Percentiles rank a stretch among this genome's conserved stretches.
Evolutionary conservation across 345 rosid genomes (phyloP).

Genomic region (Lumnitzera littorea): DNA sequence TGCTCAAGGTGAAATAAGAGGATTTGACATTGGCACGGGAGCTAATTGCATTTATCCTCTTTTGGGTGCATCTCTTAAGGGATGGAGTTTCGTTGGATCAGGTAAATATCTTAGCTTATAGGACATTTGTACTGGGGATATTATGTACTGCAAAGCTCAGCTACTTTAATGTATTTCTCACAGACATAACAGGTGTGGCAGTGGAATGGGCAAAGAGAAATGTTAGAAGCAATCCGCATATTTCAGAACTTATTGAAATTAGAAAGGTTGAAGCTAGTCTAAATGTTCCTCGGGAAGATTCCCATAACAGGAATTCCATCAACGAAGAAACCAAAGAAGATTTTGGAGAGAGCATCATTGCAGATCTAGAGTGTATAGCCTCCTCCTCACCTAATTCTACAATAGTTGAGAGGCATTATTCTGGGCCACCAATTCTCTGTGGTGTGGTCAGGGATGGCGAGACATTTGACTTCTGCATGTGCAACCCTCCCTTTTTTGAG

Average conservation of each 20-base stretch:
- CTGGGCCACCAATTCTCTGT: conserved; percentile 46
- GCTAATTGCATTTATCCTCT: conserved; percentile 95
- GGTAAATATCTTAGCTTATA: conserved; percentile 29
- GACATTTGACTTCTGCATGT: conserved; percentile 91
- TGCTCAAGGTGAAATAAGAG: conserved; percentile 38
- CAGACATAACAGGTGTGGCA: conserved; percentile 84
- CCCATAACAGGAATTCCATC: conserved; percentile 10
- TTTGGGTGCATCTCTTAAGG: conserved; percentile 75
- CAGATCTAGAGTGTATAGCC: conserved; percentile 10
- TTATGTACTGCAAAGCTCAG: too few species aligned
- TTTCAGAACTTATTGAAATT: conserved; percentile 62
- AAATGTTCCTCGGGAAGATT: conserved; percentile 10
- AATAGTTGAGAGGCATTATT: conserved; percentile 21
- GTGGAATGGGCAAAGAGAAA: conserved; percentile 85
- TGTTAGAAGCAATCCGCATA: conserved; percentile 53
- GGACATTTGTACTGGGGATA: too few species aligned
- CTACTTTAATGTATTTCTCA: conserved; percentile 11
- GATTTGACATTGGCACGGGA: conserved; percentile 92
- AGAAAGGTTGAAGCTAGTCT: conserved; percentile 37
- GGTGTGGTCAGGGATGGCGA: conserved; percentile 65
- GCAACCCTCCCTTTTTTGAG: conserved; percentile 94
- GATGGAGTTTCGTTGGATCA: conserved; percentile 81
- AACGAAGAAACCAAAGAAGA: conserved; percentile 16
- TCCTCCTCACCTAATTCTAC: conserved; percentile 14
- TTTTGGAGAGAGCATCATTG: conserved; percentile 3